Evolutionary conservation across 179 eudicot species (phyloP), one percentile per base, ranked within the genome.

Genomic region (Beta lomatogona): DNA sequence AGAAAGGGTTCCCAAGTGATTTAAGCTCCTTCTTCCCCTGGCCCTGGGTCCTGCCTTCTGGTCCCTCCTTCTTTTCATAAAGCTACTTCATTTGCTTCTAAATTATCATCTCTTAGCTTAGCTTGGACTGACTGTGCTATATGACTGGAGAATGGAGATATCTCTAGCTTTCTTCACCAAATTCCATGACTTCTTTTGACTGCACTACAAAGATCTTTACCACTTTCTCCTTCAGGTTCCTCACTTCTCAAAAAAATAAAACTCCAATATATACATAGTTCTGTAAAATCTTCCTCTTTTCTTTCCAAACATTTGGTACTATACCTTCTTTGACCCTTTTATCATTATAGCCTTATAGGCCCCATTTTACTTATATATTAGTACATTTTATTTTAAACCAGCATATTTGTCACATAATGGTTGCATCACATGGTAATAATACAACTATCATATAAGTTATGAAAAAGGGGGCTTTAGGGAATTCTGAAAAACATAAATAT

Each of bases 121-220:
- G 70, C 77, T 79, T 80, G 28, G 82, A 80, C 77, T 79, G 70
- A 55, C 73, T 79, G 12, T 22, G 44, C 61, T 73, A 15, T n/a
- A 79, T 59, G 72, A 63, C 61, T 11, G 15, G 50, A 36, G 19
- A 15, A 28, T 31, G 36, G 36, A 31, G 36, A 31, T 12, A 66
- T 10, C 28, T 25, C 28, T 25, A 61, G 21, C 85, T 83, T 83
- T 86, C 78, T 81, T 77, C 90, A 81, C 81, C 84, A 86, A 77
- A 71, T 86, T 83, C 89, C 72, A 89, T 89, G 81, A 65, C 25
- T 83, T 88, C 92, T 88, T 89, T 86, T 89, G 92, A 89, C 89
- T 86, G 84, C 52, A 77, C 85, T 78, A 28, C 67, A 15, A 85
- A 44, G 50, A 48, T 78, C 68, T 81, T 19, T 72, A 25, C 50